phyloP scores from a whole-genome alignment of 441 rosid genomes.

The Capsella rubella region DNA sequence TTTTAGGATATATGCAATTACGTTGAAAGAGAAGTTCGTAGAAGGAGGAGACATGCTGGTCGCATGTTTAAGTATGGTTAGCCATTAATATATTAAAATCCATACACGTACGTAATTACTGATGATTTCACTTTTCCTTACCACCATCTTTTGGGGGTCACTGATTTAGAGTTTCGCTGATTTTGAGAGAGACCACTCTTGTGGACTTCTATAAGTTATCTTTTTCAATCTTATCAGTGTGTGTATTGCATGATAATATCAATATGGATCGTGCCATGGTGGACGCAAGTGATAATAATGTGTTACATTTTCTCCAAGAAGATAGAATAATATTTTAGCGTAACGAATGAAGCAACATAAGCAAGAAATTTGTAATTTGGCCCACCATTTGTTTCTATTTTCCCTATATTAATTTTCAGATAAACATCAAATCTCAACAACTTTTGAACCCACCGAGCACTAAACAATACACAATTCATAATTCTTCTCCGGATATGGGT shows the following conservation, averaged over 20 bases:
- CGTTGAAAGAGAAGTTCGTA: constrained; percentile 26
- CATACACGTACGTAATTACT: not conserved
- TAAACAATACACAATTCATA: constrained; percentile 14
- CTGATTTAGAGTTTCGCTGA: not conserved
- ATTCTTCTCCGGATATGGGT: constrained; percentile 1
- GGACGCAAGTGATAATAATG: not conserved
- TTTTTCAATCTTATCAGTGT: not conserved
- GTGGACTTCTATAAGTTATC: not conserved
- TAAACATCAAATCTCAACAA: constrained; percentile 27
- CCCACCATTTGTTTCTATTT: constrained; percentile 4
- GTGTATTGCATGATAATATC: constrained; percentile 9
- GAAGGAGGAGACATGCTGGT: constrained; percentile 5
- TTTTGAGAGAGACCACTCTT: not conserved
- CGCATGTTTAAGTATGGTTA: constrained; percentile 29
- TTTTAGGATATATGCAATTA: not conserved
- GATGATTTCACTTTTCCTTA: not conserved
- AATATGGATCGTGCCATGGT: not conserved
- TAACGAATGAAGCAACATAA: not conserved
- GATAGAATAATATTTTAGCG: not conserved
- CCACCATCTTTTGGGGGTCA: not conserved
- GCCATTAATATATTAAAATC: not conserved
- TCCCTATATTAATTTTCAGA: not conserved
- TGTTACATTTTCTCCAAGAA: not conserved
- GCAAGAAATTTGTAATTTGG: constrained; percentile 18
- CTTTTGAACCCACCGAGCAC: constrained; percentile 15